These are phyloP conservation scores for Penicillium bovifimosum DNA, from an alignment of 495 filamentous ascomycete genomes.

Conservation along the genomic window DNA sequence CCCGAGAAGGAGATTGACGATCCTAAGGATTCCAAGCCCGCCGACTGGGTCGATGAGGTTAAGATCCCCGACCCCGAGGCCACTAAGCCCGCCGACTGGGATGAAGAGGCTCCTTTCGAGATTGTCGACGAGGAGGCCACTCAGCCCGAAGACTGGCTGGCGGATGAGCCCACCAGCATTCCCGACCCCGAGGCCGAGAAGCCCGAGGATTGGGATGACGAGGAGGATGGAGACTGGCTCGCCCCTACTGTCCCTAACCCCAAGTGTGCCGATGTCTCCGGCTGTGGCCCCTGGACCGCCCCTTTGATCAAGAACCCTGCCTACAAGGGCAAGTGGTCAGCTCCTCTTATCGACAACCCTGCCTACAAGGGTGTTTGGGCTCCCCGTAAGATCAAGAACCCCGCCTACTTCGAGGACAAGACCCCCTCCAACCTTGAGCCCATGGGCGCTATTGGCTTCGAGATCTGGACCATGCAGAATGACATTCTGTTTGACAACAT, in stretches of 20 bases:
- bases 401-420: slow-evolving; percentile 97
- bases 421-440: slow-evolving; percentile 93
- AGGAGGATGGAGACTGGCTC: slow-evolving; percentile 99
- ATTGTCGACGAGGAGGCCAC: slow-evolving; percentile 89
- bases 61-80: slow-evolving; percentile 89
- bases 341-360: slow-evolving; percentile 94
- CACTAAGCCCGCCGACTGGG: slow-evolving; percentile 96
- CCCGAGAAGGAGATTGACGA: slow-evolving; percentile 95
- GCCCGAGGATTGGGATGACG: slow-evolving; percentile 99
- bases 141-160: slow-evolving; percentile 94
- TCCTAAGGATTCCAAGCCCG: slow-evolving; percentile 89
- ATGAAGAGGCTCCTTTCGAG: slow-evolving; percentile 96
- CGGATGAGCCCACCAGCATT: slow-evolving; percentile 77
- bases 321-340: slow-evolving; percentile 99
- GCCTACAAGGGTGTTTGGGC: slow-evolving; percentile 96
- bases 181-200: slow-evolving; percentile 97
- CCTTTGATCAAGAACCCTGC: slow-evolving; percentile 93
- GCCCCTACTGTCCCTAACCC: slow-evolving; percentile 91
- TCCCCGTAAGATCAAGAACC: slow-evolving; percentile 95
- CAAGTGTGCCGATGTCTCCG: slow-evolving; percentile 89
- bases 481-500: slow-evolving; percentile 99
- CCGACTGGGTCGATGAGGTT: slow-evolving; percentile 90
- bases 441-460: slow-evolving; percentile 97
- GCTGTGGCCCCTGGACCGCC: slow-evolving; percentile 88
- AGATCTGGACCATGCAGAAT: slow-evolving; percentile 99